Evolutionary conservation across 306 rosid genomes (phyloP), one percentile per base, ranked within the genome.

Genomic region (Echinosophora koreensis): DNA sequence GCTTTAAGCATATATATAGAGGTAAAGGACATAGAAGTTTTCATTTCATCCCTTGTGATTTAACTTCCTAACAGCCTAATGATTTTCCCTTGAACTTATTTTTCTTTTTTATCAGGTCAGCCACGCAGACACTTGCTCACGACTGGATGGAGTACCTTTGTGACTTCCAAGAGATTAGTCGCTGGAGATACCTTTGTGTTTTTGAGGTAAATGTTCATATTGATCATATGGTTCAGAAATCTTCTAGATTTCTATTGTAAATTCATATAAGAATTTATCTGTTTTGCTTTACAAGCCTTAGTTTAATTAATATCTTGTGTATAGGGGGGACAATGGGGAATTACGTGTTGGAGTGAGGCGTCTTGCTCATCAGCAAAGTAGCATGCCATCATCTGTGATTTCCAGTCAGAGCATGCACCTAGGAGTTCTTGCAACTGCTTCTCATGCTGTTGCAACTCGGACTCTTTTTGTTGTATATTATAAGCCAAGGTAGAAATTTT

Each of bases 101-200:
- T 69, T 44, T 18, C 28, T 79, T 60, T 64, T 71, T 83, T 68
- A 71, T 73, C 90, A 95, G 98, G 98, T 83, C 97, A 92, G 70
- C 98, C 98, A 16, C 93, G 97, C 60, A 86, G 98, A 59, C 98
- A 95, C 87, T 89, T 95, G 85, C 97, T 95, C 38, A 92, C 97
- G 8, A 95, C 97, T 57, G 98, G 98, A 35, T 95, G 98, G 98
- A 95, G 98, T 84, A 88, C 95, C 27, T 95, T 95, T 76, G 98
- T 95, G 70, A 90, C 96, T 54, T 90, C 97, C n/a, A 95, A 95
- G 85, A 83, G 97, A 84, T 86, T 95, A 78, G 87, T 87, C 78
- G 93, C 97, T 0, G 98, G 98, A 74, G 98, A 95, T 74, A 85
- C 97, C 69, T 95, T 95, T 70, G 93, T 95, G 46, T 95, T 95